Conservation (phyloP, 2,329 filamentous ascomycete genomes). For the Hirsutella minnesotensis region DNA sequence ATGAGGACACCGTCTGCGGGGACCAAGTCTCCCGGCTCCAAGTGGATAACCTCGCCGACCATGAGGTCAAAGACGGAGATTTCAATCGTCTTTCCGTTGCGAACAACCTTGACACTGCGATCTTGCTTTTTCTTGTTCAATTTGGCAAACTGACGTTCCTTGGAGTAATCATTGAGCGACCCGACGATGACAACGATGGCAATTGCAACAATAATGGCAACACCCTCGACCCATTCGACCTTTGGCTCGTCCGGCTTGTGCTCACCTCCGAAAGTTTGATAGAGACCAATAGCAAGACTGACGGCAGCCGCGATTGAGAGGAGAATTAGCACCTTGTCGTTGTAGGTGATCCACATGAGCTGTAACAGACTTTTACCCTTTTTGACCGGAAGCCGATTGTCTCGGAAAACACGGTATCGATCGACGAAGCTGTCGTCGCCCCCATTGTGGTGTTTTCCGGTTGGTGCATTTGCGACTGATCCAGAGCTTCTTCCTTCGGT, state of each 20-base stretch:
- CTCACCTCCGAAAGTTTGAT: conserved; percentile 55
- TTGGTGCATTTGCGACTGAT: conserved; percentile 1
- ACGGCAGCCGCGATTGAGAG: conserved; percentile 60
- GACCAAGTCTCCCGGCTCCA: conserved; percentile 66
- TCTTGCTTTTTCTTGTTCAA: conserved; percentile 72
- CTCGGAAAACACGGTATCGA: conserved; percentile 57
- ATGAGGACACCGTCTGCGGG: conserved; percentile 65
- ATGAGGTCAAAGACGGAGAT: conserved; percentile 58
- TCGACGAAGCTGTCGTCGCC: conserved; percentile 38
- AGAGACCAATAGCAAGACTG: conserved; percentile 63
- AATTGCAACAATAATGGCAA: conserved; percentile 73
- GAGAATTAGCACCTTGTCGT: conserved; percentile 69
- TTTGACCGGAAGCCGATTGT: conserved; percentile 62
- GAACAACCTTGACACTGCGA: conserved; percentile 58
- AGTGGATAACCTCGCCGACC: conserved; percentile 57
- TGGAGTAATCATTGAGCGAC: conserved; percentile 69
- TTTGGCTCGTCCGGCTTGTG: conserved; percentile 38
- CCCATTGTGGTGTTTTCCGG: conserved; percentile 3
- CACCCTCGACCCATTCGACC: conserved; percentile 72
- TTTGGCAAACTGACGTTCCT: conserved; percentile 68
- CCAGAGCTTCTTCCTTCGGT: conserved; percentile 15
- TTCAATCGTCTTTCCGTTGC: conserved; percentile 58
- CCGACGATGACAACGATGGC: conserved; percentile 66
- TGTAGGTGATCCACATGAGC: conserved; percentile 73
- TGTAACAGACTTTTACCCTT: conserved; percentile 63